A percentile compares a stretch with the other conserved stretches of the same genome.
Conservation (phyloP, 495 filamentous ascomycete species). For the Hypoxylon perforatum region DNA sequence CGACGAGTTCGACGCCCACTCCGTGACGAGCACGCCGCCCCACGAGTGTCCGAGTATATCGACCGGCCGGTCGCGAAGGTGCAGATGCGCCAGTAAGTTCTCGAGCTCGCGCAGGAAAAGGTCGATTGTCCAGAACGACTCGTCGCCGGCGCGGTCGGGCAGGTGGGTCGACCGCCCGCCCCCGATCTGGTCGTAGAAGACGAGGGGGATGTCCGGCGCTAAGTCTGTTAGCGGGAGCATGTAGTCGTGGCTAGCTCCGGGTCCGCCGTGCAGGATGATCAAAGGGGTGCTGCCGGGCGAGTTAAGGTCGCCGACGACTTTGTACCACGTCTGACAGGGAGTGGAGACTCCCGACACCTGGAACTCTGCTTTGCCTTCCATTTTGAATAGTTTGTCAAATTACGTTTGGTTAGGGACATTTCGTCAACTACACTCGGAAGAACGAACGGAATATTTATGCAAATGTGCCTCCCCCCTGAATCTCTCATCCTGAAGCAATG, state of each 20-base stretch:
- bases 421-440: too few relatives aligned
- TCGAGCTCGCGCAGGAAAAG: slow-evolving; percentile 62
- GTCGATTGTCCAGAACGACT: slow-evolving; percentile 58
- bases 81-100: slow-evolving; percentile 56
- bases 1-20: slow-evolving; percentile 47
- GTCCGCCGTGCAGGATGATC: slow-evolving; percentile 61
- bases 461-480: too few relatives aligned
- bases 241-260: slow-evolving; percentile 58
- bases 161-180: slow-evolving; percentile 60
- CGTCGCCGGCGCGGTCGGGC: slow-evolving; percentile 52
- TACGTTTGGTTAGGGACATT: too few relatives aligned
- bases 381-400: neutral
- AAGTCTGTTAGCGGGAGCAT: slow-evolving; percentile 53
- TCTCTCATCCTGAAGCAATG: too few relatives aligned
- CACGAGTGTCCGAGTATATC: slow-evolving; percentile 62
- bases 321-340: slow-evolving; percentile 52
- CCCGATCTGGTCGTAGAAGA: slow-evolving; percentile 67
- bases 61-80: slow-evolving; percentile 46
- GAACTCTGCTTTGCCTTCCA: slow-evolving; percentile 38
- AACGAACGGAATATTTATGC: too few relatives aligned
- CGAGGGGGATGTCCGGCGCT: slow-evolving; percentile 48
- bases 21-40: slow-evolving; percentile 62
- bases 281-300: slow-evolving; percentile 42
- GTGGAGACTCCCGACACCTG: slow-evolving; percentile 32
- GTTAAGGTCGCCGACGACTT: slow-evolving; percentile 48